Percentiles rank a stretch among this genome's conserved stretches.
These are phyloP conservation scores for Zymoseptoria passerinii DNA, from an alignment of 2,329 filamentous ascomycete species.

Conservation along the genomic window DNA sequence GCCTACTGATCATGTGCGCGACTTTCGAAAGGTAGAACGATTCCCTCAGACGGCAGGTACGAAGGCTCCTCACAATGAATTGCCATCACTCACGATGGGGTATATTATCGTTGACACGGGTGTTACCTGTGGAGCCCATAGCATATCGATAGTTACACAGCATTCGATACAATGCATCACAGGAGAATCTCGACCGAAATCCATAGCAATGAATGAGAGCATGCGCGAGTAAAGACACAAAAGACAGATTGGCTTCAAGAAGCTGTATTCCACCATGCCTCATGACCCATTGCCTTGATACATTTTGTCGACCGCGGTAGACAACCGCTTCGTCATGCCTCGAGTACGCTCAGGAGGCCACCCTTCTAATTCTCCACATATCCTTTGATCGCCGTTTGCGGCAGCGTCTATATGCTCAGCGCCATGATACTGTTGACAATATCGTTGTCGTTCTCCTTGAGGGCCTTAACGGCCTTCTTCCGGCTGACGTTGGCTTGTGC, in stretches of 20 bases:
- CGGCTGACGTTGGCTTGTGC: conserved; percentile 91
- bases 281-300: background rate
- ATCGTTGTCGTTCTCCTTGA: conserved; percentile 99
- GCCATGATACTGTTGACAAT: conserved; percentile 99
- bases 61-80: too few species aligned
- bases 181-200: too few species aligned
- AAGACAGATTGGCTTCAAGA: background rate
- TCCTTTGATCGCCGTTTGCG: background rate
- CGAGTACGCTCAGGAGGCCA: background rate
- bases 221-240: background rate
- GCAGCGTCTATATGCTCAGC: conserved; percentile 47
- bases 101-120: too few species aligned
- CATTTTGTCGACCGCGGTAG: background rate
- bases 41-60: too few species aligned
- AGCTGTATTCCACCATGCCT: background rate
- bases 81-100: too few species aligned
- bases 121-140: too few species aligned
- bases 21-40: too few species aligned
- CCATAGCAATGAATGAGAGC: background rate
- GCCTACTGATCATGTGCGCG: too few species aligned
- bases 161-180: too few species aligned
- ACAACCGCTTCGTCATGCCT: background rate
- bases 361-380: background rate
- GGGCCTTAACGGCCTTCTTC: conserved; percentile 97
- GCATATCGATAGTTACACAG: too few species aligned